A percentile compares a stretch with the other conserved stretches of the same genome.
phyloP scores from a whole-genome alignment of 2,329 filamentous ascomycete species.

The Sphaerulina populicola region DNA sequence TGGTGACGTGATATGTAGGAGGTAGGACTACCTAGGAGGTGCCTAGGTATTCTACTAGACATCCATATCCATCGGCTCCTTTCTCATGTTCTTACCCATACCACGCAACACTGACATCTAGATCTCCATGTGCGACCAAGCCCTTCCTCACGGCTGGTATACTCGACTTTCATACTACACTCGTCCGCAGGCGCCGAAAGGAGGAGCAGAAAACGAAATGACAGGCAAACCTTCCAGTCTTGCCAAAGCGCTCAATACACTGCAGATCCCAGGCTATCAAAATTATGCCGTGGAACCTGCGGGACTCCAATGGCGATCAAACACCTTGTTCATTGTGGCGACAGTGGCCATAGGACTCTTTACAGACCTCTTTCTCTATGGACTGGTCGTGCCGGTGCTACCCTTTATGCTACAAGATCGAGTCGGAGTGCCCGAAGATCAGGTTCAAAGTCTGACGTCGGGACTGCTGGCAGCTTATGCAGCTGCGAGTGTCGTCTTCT shows the following conservation, averaged over 20 bases:
- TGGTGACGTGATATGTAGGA: constrained; percentile 9
- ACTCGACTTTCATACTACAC: constrained; percentile 11
- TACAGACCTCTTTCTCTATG: constrained; percentile 53
- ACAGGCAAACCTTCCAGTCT: not conserved
- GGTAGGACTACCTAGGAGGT: not conserved
- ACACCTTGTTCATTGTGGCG: constrained; percentile 50
- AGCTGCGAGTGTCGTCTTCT: constrained; percentile 45
- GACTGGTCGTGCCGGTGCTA: constrained; percentile 50
- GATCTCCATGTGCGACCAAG: constrained; percentile 3
- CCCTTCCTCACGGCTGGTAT: constrained; percentile 7
- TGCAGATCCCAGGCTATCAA: constrained; percentile 28
- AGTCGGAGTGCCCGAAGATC: constrained; percentile 40
- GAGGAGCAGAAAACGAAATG: not conserved
- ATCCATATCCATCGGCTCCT: too few species aligned
- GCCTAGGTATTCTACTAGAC: too few species aligned
- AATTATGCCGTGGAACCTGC: constrained; percentile 30
- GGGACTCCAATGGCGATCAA: constrained; percentile 49
- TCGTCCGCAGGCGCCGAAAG: not conserved
- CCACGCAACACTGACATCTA: not conserved
- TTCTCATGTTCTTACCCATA: not conserved
- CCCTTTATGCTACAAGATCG: constrained; percentile 51
- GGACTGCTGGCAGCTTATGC: constrained; percentile 49
- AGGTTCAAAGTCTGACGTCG: constrained; percentile 48
- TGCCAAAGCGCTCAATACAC: constrained; percentile 27
- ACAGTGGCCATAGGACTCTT: constrained; percentile 51